Evolutionary conservation across 441 rosid genomes (phyloP).

Genomic region (Pelargonium fulgidum): DNA sequence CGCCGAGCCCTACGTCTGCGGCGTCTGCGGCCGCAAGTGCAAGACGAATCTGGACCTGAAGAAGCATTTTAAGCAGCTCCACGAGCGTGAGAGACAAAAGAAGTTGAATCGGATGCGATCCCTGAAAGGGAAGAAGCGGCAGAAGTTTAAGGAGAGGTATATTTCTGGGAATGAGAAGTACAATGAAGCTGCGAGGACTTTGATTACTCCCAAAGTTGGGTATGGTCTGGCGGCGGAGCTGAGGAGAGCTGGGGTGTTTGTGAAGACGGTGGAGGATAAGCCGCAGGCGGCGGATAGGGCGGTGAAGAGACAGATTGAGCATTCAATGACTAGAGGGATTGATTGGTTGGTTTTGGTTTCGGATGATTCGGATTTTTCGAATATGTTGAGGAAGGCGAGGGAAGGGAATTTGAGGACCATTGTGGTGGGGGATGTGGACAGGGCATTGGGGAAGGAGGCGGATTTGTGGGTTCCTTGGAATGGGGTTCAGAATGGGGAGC

Average conservation of each 20-base stretch:
- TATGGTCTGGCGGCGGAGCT: slow-evolving; percentile 72
- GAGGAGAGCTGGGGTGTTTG: slow-evolving; percentile 70
- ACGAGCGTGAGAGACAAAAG: slow-evolving; percentile 79
- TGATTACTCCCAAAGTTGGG: slow-evolving; percentile 58
- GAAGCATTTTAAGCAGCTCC: slow-evolving; percentile 82
- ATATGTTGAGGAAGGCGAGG: slow-evolving; percentile 68
- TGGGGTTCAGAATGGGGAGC: slow-evolving; percentile 69
- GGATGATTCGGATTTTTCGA: slow-evolving; percentile 73
- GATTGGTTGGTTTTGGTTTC: slow-evolving; percentile 83
- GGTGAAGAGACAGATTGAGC: slow-evolving; percentile 79
- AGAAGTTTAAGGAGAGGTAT: slow-evolving; percentile 58
- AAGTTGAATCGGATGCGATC: slow-evolving; percentile 69
- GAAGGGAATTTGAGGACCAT: slow-evolving; percentile 73
- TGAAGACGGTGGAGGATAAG: slow-evolving; percentile 81
- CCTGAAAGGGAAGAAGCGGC: slow-evolving; percentile 73
- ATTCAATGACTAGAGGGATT: slow-evolving; percentile 73
- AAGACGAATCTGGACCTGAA: slow-evolving; percentile 66
- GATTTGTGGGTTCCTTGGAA: slow-evolving; percentile 88
- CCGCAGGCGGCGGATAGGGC: slow-evolving; percentile 99
- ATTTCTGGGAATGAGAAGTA: slow-evolving; percentile 68
- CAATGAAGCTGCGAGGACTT: slow-evolving; percentile 58
- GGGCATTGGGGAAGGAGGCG: slow-evolving; percentile 64
- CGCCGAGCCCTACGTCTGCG: slow-evolving; percentile 43
- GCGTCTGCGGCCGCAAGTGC: slow-evolving; percentile 80
- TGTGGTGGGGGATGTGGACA: slow-evolving; percentile 64